Evolutionary conservation across 306 rosid species (phyloP), one percentile per base, ranked within the genome.

Genomic region (Lagenaria siceraria): DNA sequence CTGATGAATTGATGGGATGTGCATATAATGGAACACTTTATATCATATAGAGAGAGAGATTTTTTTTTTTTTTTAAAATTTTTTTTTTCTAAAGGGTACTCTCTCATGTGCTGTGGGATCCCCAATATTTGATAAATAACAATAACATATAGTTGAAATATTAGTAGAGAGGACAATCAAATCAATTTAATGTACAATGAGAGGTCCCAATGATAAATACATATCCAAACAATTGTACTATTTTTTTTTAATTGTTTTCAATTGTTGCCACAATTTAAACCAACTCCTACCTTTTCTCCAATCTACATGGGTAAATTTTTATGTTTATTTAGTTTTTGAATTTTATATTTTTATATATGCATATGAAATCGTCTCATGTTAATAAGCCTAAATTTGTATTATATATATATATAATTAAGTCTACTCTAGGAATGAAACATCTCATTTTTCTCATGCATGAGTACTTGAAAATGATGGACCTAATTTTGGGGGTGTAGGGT

Each of bases 51-150:
- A 63, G 24, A 35, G 15, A 65, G 8, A 24, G 33, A 29, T 29
- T 29, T 29, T 29, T 1, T 29, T 29, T 29, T 29, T 1, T 29
- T 29, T 29, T 29, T n/a, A n/a, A n/a, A n/a, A 1, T 0, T 17
- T 10, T 1, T 12, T 4, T 1, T 66, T 19, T 36, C 5, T 6
- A 36, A 36, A 21, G 56, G 35, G 56, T 25, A 70, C 53, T 40
- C 10, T 21, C n/a, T 46, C 76, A 70, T 27, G 76, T 70, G 76
- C 5, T 46, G 58, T 70, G 58, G 76, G 76, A 70, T 70, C 56
- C 75, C 53, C 24, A 22, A 69, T 6, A 12, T 6, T 15, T 42
- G 29, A 69, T 69, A 69, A 42, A 69, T 69, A 69, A 69, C 54
- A n/a, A 10, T 31, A 63, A 17, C 22, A 35, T 35, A 24, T 69